Percentiles rank a stretch among this genome's conserved stretches.
phyloP scores from a whole-genome alignment of 2,329 filamentous ascomycete genomes.

The Penicillium sp. region DNA sequence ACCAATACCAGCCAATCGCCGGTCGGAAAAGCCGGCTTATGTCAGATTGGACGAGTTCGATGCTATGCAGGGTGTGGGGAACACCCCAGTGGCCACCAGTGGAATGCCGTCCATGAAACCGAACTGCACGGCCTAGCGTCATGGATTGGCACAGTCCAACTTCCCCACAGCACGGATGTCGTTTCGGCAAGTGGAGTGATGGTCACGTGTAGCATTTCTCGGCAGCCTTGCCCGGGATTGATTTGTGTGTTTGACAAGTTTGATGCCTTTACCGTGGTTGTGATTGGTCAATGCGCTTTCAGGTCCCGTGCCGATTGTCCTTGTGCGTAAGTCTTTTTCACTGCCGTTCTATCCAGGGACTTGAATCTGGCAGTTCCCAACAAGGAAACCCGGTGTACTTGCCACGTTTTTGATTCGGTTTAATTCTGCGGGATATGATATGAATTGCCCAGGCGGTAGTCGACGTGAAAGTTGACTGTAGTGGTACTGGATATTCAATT shows the following conservation, averaged over 20 bases:
- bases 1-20: constrained; percentile 9
- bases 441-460: background rate
- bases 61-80: constrained; percentile 12
- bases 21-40: background rate
- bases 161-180: constrained; percentile 20
- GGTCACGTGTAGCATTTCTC: constrained; percentile 17
- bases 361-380: constrained; percentile 17
- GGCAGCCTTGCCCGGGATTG: constrained; percentile 24
- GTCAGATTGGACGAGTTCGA: background rate
- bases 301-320: background rate
- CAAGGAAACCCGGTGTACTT: constrained; percentile 7
- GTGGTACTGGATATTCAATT: background rate
- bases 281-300: background rate
- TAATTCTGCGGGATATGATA: background rate
- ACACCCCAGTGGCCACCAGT: background rate
- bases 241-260: background rate
- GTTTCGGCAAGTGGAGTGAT: constrained; percentile 32
- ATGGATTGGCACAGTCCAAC: background rate
- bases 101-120: constrained; percentile 32
- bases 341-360: constrained; percentile 13
- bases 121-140: constrained; percentile 13
- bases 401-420: background rate
- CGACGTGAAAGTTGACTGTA: too few relatives aligned
- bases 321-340: background rate
- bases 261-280: background rate